phyloP scores from a whole-genome alignment of 495 filamentous ascomycete genomes.

The Baudoinia panamericana region DNA sequence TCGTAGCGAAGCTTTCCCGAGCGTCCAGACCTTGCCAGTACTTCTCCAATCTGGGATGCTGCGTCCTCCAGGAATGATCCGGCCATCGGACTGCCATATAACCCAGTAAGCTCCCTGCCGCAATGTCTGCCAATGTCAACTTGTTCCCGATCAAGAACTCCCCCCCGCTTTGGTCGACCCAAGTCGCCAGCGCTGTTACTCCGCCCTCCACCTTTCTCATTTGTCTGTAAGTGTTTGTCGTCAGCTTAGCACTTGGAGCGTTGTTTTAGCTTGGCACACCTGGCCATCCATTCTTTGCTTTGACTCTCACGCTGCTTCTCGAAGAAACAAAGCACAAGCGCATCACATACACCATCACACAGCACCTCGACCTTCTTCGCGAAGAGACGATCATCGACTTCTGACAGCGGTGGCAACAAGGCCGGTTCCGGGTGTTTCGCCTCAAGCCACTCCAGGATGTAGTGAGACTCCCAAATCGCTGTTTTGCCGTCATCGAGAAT shows the following conservation, averaged over 20 bases:
- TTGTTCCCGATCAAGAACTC: slow-evolving; percentile 12
- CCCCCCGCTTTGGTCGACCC: slow-evolving; percentile 2
- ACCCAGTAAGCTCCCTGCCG: slow-evolving; percentile 9
- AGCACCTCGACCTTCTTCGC: slow-evolving; percentile 23
- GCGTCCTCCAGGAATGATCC: slow-evolving; percentile 12
- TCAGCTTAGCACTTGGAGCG: background rate
- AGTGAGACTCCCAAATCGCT: slow-evolving; percentile 18
- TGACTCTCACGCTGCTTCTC: slow-evolving; percentile 18
- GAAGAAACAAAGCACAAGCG: slow-evolving; percentile 21
- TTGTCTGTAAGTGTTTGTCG: slow-evolving; percentile 6
- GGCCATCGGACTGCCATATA: slow-evolving; percentile 14
- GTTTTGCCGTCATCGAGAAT: slow-evolving; percentile 14
- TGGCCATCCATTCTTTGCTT: slow-evolving; percentile 19
- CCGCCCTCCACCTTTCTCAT: slow-evolving; percentile 21
- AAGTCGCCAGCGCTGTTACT: slow-evolving; percentile 10
- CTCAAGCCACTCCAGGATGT: slow-evolving; percentile 21
- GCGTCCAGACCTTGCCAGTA: slow-evolving; percentile 12
- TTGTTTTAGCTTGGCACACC: slow-evolving; percentile 4
- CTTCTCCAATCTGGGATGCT: slow-evolving; percentile 11
- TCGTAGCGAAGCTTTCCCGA: slow-evolving; percentile 8
- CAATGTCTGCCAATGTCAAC: slow-evolving; percentile 16
- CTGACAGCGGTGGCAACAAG: slow-evolving; percentile 7
- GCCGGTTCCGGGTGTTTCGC: slow-evolving; percentile 19
- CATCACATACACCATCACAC: slow-evolving; percentile 21
- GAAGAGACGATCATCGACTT: slow-evolving; percentile 16